phyloP scores from a whole-genome alignment of 441 rosid genomes.

The Eruca vesicaria region DNA sequence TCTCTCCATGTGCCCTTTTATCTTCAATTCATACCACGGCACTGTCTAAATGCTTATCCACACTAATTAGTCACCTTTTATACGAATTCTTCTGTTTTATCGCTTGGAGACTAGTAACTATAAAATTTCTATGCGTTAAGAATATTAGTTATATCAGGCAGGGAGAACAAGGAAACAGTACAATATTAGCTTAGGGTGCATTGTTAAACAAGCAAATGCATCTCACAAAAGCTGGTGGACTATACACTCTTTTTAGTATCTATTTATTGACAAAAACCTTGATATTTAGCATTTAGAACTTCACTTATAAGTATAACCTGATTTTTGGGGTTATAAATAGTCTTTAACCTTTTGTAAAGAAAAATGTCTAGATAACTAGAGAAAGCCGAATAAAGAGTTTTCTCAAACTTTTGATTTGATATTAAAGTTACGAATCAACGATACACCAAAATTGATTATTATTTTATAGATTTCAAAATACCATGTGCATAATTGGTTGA shows the following conservation, averaged over 20 bases:
- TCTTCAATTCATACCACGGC: slow-evolving; percentile 17
- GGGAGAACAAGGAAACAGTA: neutral
- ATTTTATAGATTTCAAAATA: neutral
- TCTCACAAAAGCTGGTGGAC: neutral
- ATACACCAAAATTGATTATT: neutral
- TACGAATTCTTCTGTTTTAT: neutral
- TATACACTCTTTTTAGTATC: neutral
- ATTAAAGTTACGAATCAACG: neutral
- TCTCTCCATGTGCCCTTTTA: slow-evolving; percentile 15
- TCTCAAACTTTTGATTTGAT: neutral
- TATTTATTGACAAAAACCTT: neutral
- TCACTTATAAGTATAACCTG: neutral
- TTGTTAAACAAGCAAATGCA: neutral
- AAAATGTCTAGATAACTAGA: neutral
- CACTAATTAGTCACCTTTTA: neutral
- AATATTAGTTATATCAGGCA: neutral
- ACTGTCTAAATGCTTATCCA: slow-evolving; percentile 29
- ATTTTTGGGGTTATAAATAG: neutral
- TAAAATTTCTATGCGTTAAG: neutral
- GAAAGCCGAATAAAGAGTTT: neutral
- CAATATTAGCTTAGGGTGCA: neutral
- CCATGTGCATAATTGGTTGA: neutral
- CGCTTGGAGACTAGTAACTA: neutral
- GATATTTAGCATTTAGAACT: neutral
- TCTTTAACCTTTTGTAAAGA: neutral